Percentiles rank a stretch among this genome's conserved stretches.
phyloP scores from a whole-genome alignment of 1,139 yeast genomes.

The Taphrina communis region DNA sequence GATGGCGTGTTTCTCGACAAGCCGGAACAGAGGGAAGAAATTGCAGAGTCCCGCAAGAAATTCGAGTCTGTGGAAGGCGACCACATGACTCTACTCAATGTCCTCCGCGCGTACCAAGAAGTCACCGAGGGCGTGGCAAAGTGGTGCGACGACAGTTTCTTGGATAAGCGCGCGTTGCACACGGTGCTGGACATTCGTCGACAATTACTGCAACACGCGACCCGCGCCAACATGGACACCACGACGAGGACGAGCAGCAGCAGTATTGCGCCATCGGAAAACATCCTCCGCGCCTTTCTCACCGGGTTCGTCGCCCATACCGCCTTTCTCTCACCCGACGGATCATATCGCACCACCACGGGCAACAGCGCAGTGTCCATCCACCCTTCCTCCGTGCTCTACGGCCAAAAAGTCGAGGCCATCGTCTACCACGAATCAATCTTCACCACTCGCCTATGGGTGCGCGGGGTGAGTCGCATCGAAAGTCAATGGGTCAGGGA shows the following conservation, averaged over 20 bases:
- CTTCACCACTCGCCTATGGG: constrained; percentile 90
- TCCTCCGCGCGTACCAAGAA: constrained; percentile 46
- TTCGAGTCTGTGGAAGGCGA: constrained; percentile 58
- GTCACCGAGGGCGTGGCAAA: constrained; percentile 46
- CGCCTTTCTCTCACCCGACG: constrained; percentile 93
- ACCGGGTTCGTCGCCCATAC: constrained; percentile 83
- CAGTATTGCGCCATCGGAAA: constrained; percentile 48
- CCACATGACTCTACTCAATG: constrained; percentile 72
- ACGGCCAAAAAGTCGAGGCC: constrained; percentile 82
- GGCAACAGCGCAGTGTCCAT: constrained; percentile 70
- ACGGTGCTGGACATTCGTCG: constrained; percentile 61
- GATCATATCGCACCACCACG: constrained; percentile 83
- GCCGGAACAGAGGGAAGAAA: constrained; percentile 79
- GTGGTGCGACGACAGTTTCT: constrained; percentile 83
- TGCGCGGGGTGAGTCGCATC: constrained; percentile 82
- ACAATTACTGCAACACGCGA: constrained; percentile 78
- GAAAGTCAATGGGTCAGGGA: constrained; percentile 77
- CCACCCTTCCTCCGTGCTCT: constrained; percentile 89
- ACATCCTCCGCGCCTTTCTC: constrained; percentile 71
- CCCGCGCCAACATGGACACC: constrained; percentile 50
- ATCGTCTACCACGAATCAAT: constrained; percentile 95
- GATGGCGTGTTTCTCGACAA: constrained; percentile 85
- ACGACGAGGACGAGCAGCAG: no score
- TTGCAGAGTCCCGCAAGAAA: constrained; percentile 58
- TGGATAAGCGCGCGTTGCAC: constrained; percentile 78